Evolutionary conservation across 2,329 filamentous ascomycete genomes (phyloP).

Genomic region (Fusarium agapanthi): DNA sequence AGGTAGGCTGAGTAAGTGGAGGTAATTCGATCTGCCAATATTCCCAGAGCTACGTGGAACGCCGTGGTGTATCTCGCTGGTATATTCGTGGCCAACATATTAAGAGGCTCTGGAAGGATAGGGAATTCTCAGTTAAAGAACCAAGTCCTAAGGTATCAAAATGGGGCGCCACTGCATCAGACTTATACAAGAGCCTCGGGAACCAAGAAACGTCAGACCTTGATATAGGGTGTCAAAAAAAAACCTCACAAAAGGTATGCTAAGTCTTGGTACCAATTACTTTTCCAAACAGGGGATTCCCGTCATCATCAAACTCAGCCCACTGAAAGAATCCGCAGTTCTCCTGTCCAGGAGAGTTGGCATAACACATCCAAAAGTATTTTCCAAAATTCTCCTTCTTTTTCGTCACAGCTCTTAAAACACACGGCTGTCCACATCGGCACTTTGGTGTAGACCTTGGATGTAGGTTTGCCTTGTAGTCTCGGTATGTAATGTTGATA

Average conservation of each 20-base stretch:
- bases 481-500: slow-evolving; percentile 94
- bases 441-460: slow-evolving; percentile 82
- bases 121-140: rapidly evolving
- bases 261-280: neutral
- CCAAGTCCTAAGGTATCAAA: neutral
- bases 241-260: no score
- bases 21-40: neutral
- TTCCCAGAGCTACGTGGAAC: neutral
- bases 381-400: slow-evolving; percentile 78
- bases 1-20: no score
- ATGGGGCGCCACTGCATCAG: neutral
- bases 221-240: no score
- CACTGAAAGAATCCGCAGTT: slow-evolving; percentile 84
- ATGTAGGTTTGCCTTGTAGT: slow-evolving; percentile 81
- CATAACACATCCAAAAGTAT: slow-evolving; percentile 96
- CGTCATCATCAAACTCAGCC: slow-evolving; percentile 88
- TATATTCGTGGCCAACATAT: neutral
- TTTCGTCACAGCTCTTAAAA: slow-evolving; percentile 81
- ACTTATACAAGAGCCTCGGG: neutral
- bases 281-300: slow-evolving; percentile 64
- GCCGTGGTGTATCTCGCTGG: rapidly evolving
- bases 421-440: slow-evolving; percentile 72
- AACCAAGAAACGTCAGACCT: no score
- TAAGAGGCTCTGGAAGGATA: neutral
- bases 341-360: slow-evolving; percentile 72